phyloP scores from a whole-genome alignment of 441 rosid genomes.

The Arabidopsis lyrata region DNA sequence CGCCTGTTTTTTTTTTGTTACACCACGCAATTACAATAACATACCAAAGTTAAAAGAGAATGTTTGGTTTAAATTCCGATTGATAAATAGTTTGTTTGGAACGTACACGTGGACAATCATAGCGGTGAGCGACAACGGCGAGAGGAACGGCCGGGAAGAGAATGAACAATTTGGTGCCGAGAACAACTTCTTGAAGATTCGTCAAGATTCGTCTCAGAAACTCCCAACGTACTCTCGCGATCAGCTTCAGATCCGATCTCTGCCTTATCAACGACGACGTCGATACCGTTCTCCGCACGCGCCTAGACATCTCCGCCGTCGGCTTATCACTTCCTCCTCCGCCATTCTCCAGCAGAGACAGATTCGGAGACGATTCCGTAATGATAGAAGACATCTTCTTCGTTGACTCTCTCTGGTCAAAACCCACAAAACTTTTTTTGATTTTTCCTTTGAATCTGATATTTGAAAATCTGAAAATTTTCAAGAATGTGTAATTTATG shows the following conservation, averaged over 20 bases:
- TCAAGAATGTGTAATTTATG: not conserved
- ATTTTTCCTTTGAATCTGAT: constrained; percentile 11
- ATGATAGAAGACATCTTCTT: constrained; percentile 41
- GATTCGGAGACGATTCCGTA: constrained; percentile 34
- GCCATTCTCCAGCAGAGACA: constrained; percentile 40
- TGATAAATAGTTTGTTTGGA: not conserved
- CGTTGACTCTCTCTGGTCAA: constrained; percentile 35
- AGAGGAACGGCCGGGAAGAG: constrained; percentile 81
- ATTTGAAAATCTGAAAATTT: not conserved
- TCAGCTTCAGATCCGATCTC: constrained; percentile 76
- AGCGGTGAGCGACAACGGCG: constrained; percentile 61
- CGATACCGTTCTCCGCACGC: constrained; percentile 66
- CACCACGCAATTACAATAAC: not conserved
- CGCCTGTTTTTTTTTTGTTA: constrained; percentile 48
- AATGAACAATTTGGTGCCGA: constrained; percentile 79
- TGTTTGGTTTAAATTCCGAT: not conserved
- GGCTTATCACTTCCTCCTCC: constrained; percentile 23
- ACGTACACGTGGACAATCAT: constrained; percentile 66
- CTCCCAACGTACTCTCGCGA: constrained; percentile 59
- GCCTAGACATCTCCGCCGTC: constrained; percentile 41
- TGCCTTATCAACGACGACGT: constrained; percentile 78
- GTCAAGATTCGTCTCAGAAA: constrained; percentile 52
- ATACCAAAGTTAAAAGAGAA: not conserved
- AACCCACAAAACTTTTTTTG: not conserved
- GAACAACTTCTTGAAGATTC: constrained; percentile 81